Evolutionary conservation across 176 grass and related monocot genomes (phyloP).

Genomic region (Eragrostis curvula): DNA sequence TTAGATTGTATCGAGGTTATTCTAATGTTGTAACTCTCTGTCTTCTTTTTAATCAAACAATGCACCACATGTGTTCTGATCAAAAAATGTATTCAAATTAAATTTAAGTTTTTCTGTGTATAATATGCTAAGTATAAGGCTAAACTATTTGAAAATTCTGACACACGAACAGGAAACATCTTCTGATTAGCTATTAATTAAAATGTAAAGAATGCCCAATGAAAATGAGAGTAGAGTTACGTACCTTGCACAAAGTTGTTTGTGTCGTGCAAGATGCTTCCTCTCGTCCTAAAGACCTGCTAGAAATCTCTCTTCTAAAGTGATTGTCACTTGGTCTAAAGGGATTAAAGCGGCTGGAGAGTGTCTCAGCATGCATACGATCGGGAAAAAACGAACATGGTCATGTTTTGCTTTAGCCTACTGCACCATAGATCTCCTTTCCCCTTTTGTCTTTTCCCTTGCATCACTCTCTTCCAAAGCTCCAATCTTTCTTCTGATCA

Average conservation of each 20-base stretch:
- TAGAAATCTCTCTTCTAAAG: slow-evolving; percentile 47
- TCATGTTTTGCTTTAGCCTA: slow-evolving; percentile 42
- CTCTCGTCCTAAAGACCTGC: slow-evolving; percentile 18
- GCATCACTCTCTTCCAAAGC: slow-evolving; percentile 11
- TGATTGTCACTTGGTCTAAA: slow-evolving; percentile 46
- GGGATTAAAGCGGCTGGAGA: slow-evolving; percentile 30
- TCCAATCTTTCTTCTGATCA: slow-evolving; percentile 8
- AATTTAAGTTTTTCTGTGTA: too few species aligned
- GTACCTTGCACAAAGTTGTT: slow-evolving; percentile 26
- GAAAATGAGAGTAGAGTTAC: background rate
- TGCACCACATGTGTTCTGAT: too few species aligned
- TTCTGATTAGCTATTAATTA: background rate
- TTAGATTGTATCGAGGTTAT: too few species aligned
- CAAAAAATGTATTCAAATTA: too few species aligned
- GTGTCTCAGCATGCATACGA: slow-evolving; percentile 11
- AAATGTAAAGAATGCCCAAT: background rate
- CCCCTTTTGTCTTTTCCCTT: slow-evolving; percentile 37
- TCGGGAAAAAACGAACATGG: background rate
- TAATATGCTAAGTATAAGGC: too few species aligned
- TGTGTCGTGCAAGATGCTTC: slow-evolving; percentile 34
- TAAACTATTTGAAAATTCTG: too few species aligned
- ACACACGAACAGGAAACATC: too few species aligned
- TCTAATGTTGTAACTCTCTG: too few species aligned
- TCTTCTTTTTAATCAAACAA: too few species aligned
- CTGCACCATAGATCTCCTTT: slow-evolving; percentile 33